Evolutionary conservation across 495 filamentous ascomycete genomes (phyloP).

Genomic region (Entonaema liquescens): DNA sequence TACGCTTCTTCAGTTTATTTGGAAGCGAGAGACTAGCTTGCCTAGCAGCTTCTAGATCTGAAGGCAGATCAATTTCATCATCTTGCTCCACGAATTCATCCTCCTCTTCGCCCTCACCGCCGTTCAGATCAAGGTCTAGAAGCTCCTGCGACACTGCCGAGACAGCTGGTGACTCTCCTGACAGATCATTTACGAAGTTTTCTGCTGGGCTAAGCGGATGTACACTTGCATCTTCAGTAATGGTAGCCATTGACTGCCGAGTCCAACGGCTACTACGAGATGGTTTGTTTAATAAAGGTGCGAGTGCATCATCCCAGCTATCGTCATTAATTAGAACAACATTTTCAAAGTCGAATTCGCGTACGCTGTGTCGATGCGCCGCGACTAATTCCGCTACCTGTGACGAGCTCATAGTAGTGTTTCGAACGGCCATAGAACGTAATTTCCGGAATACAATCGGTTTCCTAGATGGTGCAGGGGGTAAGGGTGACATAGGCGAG

Average conservation of each 20-base stretch:
- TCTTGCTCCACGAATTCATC: slow-evolving; percentile 47
- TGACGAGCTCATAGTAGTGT: slow-evolving; percentile 69
- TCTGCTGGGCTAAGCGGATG: slow-evolving; percentile 39
- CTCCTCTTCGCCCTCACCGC: slow-evolving; percentile 51
- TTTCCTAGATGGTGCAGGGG: slow-evolving; percentile 53
- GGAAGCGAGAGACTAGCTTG: slow-evolving; percentile 52
- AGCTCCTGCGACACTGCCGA: slow-evolving; percentile 52
- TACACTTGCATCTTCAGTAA: slow-evolving; percentile 34
- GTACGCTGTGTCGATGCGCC: slow-evolving; percentile 67
- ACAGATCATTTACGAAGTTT: slow-evolving; percentile 42
- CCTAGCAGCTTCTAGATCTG: slow-evolving; percentile 54
- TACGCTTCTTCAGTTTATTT: slow-evolving; percentile 60
- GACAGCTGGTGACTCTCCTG: slow-evolving; percentile 54
- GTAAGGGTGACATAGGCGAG: slow-evolving; percentile 59
- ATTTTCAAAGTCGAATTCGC: slow-evolving; percentile 77
- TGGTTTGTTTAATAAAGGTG: slow-evolving; percentile 62
- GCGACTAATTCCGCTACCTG: slow-evolving; percentile 70
- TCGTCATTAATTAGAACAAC: slow-evolving; percentile 67
- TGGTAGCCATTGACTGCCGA: slow-evolving; percentile 48
- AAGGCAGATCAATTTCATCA: slow-evolving; percentile 48
- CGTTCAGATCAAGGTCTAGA: slow-evolving; percentile 53
- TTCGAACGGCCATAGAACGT: slow-evolving; percentile 70
- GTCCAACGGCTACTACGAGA: slow-evolving; percentile 51
- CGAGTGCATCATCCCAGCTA: slow-evolving; percentile 78
- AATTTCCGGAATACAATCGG: slow-evolving; percentile 67